Percentiles rank a stretch among this genome's conserved stretches.
These are phyloP conservation scores for Backusella tuberculispora DNA, from an alignment of 192 early-diverging fungal genomes.

Conservation along the genomic window DNA sequence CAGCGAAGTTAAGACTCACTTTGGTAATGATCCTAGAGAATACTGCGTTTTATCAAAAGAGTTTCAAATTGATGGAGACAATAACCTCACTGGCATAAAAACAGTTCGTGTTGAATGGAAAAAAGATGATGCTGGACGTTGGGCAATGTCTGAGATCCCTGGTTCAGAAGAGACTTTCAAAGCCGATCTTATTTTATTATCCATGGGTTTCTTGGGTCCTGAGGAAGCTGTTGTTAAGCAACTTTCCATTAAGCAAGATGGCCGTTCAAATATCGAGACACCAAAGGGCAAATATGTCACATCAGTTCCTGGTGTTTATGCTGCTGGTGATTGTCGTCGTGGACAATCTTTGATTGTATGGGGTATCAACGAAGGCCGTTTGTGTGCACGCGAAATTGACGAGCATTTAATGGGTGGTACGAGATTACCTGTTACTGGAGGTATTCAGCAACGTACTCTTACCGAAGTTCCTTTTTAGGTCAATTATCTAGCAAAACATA, in stretches of 20 bases:
- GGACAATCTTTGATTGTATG: slow-evolving; percentile 96
- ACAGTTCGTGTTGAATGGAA: slow-evolving; percentile 97
- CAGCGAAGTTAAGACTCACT: slow-evolving; percentile 82
- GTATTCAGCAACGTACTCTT: slow-evolving; percentile 69
- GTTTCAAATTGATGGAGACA: slow-evolving; percentile 85
- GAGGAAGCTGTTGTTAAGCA: slow-evolving; percentile 84
- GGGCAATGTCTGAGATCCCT: slow-evolving; percentile 89
- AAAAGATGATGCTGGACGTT: slow-evolving; percentile 74
- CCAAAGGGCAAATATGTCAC: slow-evolving; percentile 76
- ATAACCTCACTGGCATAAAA: slow-evolving; percentile 87
- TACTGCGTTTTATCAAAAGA: slow-evolving; percentile 96
- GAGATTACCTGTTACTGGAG: slow-evolving; percentile 85
- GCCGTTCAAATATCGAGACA: slow-evolving; percentile 83
- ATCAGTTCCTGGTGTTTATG: slow-evolving; percentile 71
- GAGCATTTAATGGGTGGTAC: slow-evolving; percentile 80
- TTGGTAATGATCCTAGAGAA: slow-evolving; percentile 94
- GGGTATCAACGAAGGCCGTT: slow-evolving; percentile 98
- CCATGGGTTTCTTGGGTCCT: slow-evolving; percentile 92
- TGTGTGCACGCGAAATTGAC: slow-evolving; percentile 93
- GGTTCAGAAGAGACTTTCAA: slow-evolving; percentile 84
- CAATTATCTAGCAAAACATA: neutral
- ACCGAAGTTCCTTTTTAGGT: neutral
- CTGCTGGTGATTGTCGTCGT: slow-evolving; percentile 97
- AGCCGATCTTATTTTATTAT: slow-evolving; percentile 91
- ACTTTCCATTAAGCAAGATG: slow-evolving; percentile 77